Base-by-base conservation (phyloP, 768 basidiomycete genomes). In the Boletus fagicola region DNA sequence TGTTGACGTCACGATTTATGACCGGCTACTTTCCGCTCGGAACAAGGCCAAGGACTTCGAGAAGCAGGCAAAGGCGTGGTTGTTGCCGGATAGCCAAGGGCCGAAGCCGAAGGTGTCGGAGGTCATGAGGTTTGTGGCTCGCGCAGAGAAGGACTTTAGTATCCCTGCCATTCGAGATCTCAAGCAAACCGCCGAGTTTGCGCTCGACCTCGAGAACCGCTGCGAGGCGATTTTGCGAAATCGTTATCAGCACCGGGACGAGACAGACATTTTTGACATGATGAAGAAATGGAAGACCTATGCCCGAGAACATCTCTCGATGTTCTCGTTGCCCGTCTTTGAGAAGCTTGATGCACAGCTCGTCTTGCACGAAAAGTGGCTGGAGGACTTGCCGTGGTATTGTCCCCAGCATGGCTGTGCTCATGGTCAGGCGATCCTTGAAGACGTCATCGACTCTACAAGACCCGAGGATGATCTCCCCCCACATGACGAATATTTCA, bases 331-430 rank as follows among this genome's bases (percentile, higher is more conserved):
- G 20, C 87, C 88, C 12, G 78, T 79, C 61, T 90, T 90, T 62
- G 87, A 90, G 58, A 84, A 81, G 65, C 75, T 93, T 28, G 85
- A 89, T 48, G 77, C 75, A 13, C 88, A 92, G 68, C 78, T 92
- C 26, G 78, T 75, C 46, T 66, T 75, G 38, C 92, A 94, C 69
- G 77, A 83, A 59, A 78, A 79, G 50, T 94, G 91, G 91, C 57
- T 91, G 30, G 79, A 84, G 62, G 80, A 84, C 33, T 75, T 93
- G 47, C 91, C 91, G 12, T 93, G 91, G 91, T 90, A 83, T 63
- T 88, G 87, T 64, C 74, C 77, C 4, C 82, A 85, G 57, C 90
- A 92, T 66, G 74, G 79, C 56, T 77, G 79, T 52, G 75, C 83
- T 2, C 88, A 92, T 63, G 83, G 83, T 16, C 79, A 85, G 65